These are phyloP conservation scores for Volvox carteri DNA, from an alignment of 163 green algal species.

Conservation along the genomic window DNA sequence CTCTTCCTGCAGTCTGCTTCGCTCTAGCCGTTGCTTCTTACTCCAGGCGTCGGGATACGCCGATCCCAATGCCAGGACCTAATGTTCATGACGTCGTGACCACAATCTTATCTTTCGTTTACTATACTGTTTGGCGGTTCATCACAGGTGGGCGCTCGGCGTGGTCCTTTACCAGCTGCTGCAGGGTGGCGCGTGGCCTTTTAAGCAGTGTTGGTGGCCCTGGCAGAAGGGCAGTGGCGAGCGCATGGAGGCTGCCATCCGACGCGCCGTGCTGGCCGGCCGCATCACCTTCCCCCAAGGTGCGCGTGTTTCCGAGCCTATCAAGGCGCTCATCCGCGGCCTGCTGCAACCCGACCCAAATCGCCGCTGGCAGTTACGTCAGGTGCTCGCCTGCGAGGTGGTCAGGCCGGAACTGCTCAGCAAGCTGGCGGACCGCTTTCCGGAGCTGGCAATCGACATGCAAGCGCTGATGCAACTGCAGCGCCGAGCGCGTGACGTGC, in stretches of 20 bases:
- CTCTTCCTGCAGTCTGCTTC: too few species aligned
- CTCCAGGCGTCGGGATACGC: too few species aligned
- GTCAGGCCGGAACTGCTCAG: slow-evolving; percentile 7
- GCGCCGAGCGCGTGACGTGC: slow-evolving; percentile 1
- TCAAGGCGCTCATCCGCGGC: slow-evolving; percentile 27
- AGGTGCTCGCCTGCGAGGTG: slow-evolving; percentile 37
- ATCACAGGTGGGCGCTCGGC: slow-evolving; percentile 49
- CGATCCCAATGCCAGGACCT: too few species aligned
- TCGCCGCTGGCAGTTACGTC: slow-evolving; percentile 48
- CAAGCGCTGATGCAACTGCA: slow-evolving; percentile 20
- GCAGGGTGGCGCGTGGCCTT: slow-evolving; percentile 51
- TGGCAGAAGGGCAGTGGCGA: slow-evolving; percentile 42
- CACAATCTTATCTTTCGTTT: too few species aligned
- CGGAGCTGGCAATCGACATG: slow-evolving; percentile 45
- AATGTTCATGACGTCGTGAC: too few species aligned
- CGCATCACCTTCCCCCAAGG: slow-evolving; percentile 17
- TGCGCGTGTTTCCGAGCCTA: not conserved
- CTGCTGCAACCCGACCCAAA: slow-evolving; percentile 53
- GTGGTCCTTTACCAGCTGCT: slow-evolving; percentile 56
- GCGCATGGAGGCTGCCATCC: slow-evolving; percentile 41
- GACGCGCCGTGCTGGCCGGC: slow-evolving; percentile 31
- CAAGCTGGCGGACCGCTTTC: not conserved
- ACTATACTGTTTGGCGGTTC: too few species aligned
- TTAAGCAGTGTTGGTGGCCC: slow-evolving; percentile 53
- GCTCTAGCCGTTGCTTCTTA: too few species aligned